These are phyloP conservation scores for Athelia psychrophila DNA, from an alignment of 1,284 basidiomycete species.

Conservation along the genomic window DNA sequence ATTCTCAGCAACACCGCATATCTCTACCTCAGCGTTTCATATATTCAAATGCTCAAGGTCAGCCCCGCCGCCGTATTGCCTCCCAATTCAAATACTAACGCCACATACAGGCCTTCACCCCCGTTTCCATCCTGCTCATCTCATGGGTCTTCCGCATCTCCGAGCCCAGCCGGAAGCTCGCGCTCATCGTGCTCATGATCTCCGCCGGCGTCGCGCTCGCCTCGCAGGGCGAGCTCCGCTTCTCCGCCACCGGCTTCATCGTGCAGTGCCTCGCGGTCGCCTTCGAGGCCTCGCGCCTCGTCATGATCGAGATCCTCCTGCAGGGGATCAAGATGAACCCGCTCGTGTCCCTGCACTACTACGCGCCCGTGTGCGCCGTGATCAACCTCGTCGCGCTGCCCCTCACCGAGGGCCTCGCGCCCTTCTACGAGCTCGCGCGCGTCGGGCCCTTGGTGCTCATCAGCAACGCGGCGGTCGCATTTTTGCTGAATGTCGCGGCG, in stretches of 20 bases:
- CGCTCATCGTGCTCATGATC: constrained; percentile 88
- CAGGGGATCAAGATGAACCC: constrained; percentile 99
- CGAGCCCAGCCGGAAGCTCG: constrained; percentile 82
- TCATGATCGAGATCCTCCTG: constrained; percentile 95
- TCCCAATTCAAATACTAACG: background rate
- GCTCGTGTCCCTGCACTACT: constrained; percentile 93
- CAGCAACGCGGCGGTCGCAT: constrained; percentile 86
- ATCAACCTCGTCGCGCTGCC: constrained; percentile 87
- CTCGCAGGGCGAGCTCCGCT: constrained; percentile 84
- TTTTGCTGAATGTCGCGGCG: constrained; percentile 89
- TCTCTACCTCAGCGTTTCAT: constrained; percentile 87
- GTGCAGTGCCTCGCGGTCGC: constrained; percentile 80
- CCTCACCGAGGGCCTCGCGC: constrained; percentile 87
- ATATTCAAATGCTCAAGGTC: constrained; percentile 98
- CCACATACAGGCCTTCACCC: constrained; percentile 79
- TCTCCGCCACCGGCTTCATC: constrained; percentile 86
- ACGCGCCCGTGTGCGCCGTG: constrained; percentile 91
- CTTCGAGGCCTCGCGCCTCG: constrained; percentile 88
- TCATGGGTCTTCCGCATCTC: constrained; percentile 90
- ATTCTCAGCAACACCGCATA: constrained; percentile 96
- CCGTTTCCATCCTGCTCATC: constrained; percentile 93
- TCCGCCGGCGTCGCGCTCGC: constrained; percentile 88
- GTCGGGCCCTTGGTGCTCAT: constrained; percentile 80
- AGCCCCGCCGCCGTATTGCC: constrained; percentile 7
- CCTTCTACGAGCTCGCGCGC: constrained; percentile 73